Base-by-base conservation (phyloP, 2,329 filamentous ascomycete species). In the Colletotrichum lupini region DNA sequence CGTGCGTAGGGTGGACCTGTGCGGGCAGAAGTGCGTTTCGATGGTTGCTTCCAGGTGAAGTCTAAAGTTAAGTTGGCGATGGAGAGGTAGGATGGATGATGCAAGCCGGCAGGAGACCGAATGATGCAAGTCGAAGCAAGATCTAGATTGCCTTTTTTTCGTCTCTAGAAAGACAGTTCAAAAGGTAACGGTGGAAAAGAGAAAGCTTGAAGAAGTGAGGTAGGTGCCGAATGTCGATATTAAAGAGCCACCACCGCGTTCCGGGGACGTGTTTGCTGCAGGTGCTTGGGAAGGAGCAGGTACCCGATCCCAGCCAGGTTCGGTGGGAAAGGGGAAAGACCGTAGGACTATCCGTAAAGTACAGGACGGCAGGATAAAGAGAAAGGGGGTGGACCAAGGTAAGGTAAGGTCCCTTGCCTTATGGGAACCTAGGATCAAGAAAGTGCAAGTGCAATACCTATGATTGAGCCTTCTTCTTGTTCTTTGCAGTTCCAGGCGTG, bases 11-110 rank as follows among this genome's bases (percentile, higher is more conserved):
- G 53, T 46, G 35, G 69, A 57, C 53, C 64, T 52, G 64, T 24
- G 64, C 63, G 57, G 63, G 49, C 49, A 61, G 64, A 49, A 26
- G 56, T 37, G 28, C 32, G 68, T 49, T 62, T 68, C 57, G 68
- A 26, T 32, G 32, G 28, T 30, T 37, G 42, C 28, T 49, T 46
- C 32, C 57, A 49, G 58, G 46, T 16, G 52, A 12, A n/a, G 16
- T n/a, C n/a, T 53, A 9, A n/a, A n/a, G 46, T 63, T 55, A 28
- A 26, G 61, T 63, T 55, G 46, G 61, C 14, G 46, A 53, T 63
- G 46, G 22, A n/a, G 16, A 35, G 28, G 14, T 37, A 22, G 30
- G 26, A 35, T 63, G 60, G 28, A 16, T 26, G 60, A 62, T 62
- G 35, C 46, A 19, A 16, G n/a, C 42, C 37, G 37, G 37, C 37